A percentile compares a stretch with the other conserved stretches of the same genome.
These are phyloP conservation scores for Leptographium galeiforme DNA, from an alignment of 2,329 filamentous ascomycete genomes.

Conservation along the genomic window DNA sequence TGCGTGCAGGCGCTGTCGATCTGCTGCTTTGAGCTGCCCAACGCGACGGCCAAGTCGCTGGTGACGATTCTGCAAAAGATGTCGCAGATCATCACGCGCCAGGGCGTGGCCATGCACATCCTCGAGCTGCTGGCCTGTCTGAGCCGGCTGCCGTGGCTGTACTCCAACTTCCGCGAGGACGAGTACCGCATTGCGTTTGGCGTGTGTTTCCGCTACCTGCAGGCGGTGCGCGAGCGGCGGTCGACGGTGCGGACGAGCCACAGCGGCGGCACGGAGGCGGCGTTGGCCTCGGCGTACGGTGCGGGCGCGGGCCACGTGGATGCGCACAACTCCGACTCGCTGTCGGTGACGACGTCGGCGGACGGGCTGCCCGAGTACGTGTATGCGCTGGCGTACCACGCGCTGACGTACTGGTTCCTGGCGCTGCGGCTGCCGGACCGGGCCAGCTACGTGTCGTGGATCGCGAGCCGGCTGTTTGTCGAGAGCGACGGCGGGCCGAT, in stretches of 20 bases:
- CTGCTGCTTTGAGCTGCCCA: conserved; percentile 86
- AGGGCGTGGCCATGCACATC: conserved; percentile 84
- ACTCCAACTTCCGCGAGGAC: conserved; percentile 78
- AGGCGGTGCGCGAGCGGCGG: conserved; percentile 65
- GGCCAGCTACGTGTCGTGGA: conserved; percentile 75
- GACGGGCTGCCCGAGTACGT: conserved; percentile 88
- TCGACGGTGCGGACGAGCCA: conserved; percentile 30
- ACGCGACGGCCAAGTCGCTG: conserved; percentile 73
- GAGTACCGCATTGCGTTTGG: conserved; percentile 92
- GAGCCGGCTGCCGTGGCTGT: conserved; percentile 70
- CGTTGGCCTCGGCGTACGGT: not conserved
- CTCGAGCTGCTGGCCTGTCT: conserved; percentile 88
- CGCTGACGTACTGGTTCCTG: conserved; percentile 95
- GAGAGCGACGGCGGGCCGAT: conserved; percentile 62
- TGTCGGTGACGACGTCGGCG: conserved; percentile 20
- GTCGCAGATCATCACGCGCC: conserved; percentile 90
- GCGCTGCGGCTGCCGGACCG: conserved; percentile 76
- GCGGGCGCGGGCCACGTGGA: not conserved
- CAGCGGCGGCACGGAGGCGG: not conserved
- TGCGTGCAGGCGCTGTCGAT: conserved; percentile 93
- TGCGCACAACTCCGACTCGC: conserved; percentile 13
- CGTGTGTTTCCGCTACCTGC: conserved; percentile 85
- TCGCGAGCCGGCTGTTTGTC: conserved; percentile 72
- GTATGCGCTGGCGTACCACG: conserved; percentile 84
- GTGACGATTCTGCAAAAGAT: conserved; percentile 83